These are phyloP conservation scores for Grosmannia serpens DNA, from an alignment of 2,329 filamentous ascomycete species.

Conservation along the genomic window DNA sequence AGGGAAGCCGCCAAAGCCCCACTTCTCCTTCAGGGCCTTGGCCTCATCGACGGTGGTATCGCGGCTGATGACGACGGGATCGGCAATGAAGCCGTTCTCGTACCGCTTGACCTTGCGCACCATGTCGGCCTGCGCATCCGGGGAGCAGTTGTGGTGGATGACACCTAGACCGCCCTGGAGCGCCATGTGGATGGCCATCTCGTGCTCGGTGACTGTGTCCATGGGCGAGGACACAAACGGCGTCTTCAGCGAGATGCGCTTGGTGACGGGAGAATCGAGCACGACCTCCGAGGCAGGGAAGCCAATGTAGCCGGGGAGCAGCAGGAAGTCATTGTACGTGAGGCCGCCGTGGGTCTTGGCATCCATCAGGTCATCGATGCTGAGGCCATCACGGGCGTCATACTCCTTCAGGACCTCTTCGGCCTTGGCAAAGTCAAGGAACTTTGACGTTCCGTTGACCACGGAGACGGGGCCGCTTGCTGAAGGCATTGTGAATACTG, in stretches of 20 bases:
- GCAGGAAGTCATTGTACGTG: conserved; percentile 97
- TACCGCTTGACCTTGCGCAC: conserved; percentile 98
- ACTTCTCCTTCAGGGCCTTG: conserved; percentile 88
- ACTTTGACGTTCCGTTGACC: conserved; percentile 40
- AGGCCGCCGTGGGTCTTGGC: conserved; percentile 85
- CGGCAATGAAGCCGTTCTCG: conserved; percentile 97
- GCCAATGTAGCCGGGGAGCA: conserved; percentile 95
- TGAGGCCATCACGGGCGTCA: conserved; percentile 69
- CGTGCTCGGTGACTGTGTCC: conserved; percentile 98
- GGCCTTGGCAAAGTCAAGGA: conserved; percentile 64
- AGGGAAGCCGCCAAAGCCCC: conserved; percentile 96
- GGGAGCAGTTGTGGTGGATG: conserved; percentile 99
- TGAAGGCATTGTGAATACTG: conserved; percentile 54
- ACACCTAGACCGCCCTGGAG: conserved; percentile 82
- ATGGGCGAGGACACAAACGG: conserved; percentile 96
- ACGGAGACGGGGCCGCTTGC: conserved; percentile 51
- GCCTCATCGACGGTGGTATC: conserved; percentile 84
- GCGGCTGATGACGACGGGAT: conserved; percentile 84
- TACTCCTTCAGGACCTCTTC: conserved; percentile 76
- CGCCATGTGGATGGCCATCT: conserved; percentile 98
- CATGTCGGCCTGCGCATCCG: conserved; percentile 96
- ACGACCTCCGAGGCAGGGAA: conserved; percentile 84
- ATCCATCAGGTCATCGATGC: conserved; percentile 77
- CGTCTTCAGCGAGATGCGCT: conserved; percentile 90
- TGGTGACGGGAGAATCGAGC: conserved; percentile 87